Evolutionary conservation across 2,329 filamentous ascomycete species (phyloP).

Genomic region (Plenodomus tracheiphilus): DNA sequence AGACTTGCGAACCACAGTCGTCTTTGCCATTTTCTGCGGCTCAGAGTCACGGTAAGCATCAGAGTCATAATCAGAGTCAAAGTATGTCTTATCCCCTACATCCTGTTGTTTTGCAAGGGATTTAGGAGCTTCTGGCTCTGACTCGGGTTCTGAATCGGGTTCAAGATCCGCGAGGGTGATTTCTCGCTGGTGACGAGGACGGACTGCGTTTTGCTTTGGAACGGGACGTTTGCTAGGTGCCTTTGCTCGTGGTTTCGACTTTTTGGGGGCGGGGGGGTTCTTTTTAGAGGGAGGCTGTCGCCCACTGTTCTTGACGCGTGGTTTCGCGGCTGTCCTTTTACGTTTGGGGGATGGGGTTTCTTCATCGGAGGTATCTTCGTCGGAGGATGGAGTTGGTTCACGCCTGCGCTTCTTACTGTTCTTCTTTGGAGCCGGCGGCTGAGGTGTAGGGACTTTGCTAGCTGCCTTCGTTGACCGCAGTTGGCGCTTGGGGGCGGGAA

Average conservation of each 20-base stretch:
- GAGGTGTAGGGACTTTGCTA: too few species aligned
- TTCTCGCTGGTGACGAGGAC: background rate
- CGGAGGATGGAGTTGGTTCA: too few species aligned
- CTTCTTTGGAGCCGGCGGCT: too few species aligned
- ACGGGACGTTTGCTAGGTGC: background rate
- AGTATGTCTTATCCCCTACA: background rate
- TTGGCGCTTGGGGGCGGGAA: too few species aligned
- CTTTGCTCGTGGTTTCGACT: background rate
- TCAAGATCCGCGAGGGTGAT: background rate
- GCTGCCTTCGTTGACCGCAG: too few species aligned
- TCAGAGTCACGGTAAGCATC: conserved; percentile 9
- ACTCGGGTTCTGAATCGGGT: background rate
- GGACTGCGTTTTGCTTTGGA: background rate
- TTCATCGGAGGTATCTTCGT: too few species aligned
- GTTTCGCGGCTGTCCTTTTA: too few species aligned
- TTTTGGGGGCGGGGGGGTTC: too few species aligned
- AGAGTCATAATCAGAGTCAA: conserved; percentile 8
- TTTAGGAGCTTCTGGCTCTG: background rate
- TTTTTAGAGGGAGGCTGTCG: too few species aligned
- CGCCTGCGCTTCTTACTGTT: too few species aligned
- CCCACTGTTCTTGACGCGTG: too few species aligned
- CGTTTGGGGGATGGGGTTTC: too few species aligned
- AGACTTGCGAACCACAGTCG: conserved; percentile 1
- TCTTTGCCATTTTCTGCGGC: background rate
- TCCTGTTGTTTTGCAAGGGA: background rate